Evolutionary conservation across 306 rosid species (phyloP).

Genomic region (Lathyrus tuberosus): DNA sequence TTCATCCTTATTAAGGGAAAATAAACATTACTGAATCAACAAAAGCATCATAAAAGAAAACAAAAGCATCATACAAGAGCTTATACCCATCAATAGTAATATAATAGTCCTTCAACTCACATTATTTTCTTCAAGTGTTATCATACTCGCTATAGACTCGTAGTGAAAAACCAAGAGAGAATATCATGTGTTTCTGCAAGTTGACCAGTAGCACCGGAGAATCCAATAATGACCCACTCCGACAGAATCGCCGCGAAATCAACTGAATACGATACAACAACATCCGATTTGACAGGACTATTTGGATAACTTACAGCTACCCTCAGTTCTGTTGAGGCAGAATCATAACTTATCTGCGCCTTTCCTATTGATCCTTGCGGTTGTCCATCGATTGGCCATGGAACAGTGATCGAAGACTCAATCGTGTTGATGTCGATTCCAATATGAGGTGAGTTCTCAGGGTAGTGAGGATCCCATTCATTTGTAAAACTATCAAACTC

Average conservation of each 20-base stretch:
- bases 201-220: constrained; percentile 42
- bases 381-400: constrained; percentile 28
- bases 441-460: constrained; percentile 26
- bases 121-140: too few species aligned
- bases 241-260: constrained; percentile 21
- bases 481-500: constrained; percentile 49
- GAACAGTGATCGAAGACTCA: constrained; percentile 10
- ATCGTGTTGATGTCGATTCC: constrained; percentile 50
- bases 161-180: constrained; percentile 40
- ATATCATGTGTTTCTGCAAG: constrained; percentile 43
- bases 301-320: constrained; percentile 28
- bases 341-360: constrained; percentile 34
- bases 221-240: constrained; percentile 31
- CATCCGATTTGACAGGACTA: not conserved
- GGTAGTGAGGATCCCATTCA: constrained; percentile 34
- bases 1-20: too few species aligned
- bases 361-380: constrained; percentile 19
- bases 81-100: too few species aligned
- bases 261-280: not conserved
- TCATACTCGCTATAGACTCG: constrained; percentile 21
- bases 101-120: too few species aligned
- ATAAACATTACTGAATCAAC: too few species aligned
- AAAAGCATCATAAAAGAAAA: too few species aligned
- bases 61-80: too few species aligned
- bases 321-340: not conserved